These are phyloP conservation scores for Phialophora tarda DNA, from an alignment of 2,329 filamentous ascomycete species.

Conservation along the genomic window DNA sequence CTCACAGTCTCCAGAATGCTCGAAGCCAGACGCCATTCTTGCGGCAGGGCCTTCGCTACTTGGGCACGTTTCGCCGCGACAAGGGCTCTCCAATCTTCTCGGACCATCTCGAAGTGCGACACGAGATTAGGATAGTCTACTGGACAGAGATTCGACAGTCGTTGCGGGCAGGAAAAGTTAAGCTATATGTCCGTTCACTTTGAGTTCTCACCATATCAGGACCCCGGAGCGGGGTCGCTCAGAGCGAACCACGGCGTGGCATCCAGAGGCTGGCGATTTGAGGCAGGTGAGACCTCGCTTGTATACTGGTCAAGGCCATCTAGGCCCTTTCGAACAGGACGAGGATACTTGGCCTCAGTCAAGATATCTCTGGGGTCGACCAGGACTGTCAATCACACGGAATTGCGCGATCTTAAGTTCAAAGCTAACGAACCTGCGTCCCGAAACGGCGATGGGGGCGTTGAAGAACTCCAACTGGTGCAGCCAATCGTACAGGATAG, in stretches of 20 bases:
- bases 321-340: background rate
- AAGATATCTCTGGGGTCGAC: background rate
- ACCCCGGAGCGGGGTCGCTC: background rate
- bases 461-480: background rate
- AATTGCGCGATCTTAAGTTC: conserved; percentile 21
- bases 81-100: conserved; percentile 26
- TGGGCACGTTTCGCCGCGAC: conserved; percentile 30
- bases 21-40: conserved; percentile 41
- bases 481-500: conserved; percentile 22
- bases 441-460: background rate
- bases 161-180: background rate
- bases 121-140: background rate
- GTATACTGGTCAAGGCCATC: background rate
- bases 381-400: conserved; percentile 20
- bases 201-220: background rate
- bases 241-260: too few species aligned
- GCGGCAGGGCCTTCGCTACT: conserved; percentile 32
- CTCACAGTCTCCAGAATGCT: conserved; percentile 22
- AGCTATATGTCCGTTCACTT: background rate
- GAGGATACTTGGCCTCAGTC: background rate
- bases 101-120: conserved; percentile 14
- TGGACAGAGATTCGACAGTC: background rate
- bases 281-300: conserved; percentile 5
- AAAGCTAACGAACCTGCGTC: background rate
- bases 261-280: background rate